Evolutionary conservation across 345 rosid species (phyloP).

Genomic region (Dipteronia sinensis): DNA sequence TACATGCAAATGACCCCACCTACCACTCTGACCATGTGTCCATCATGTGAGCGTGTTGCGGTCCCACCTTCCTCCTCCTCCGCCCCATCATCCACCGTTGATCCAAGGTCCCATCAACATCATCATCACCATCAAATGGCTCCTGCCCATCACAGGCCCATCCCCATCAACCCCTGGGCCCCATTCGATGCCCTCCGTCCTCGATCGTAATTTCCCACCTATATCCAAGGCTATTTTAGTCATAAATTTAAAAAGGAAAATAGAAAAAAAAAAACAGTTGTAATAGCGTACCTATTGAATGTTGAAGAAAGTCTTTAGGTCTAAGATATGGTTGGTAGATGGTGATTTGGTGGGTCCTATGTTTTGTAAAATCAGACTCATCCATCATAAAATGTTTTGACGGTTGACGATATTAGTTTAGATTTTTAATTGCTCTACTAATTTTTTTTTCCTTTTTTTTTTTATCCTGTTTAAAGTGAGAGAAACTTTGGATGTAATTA

Average conservation of each 20-base stretch:
- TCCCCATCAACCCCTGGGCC: conserved; percentile 61
- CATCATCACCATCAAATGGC: conserved; percentile 21
- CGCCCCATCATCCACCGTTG: conserved; percentile 28
- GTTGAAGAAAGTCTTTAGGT: conserved; percentile 26
- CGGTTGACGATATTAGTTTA: conserved; percentile 29
- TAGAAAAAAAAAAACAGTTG: neutral
- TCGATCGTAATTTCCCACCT: conserved; percentile 34
- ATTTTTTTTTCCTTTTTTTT: neutral
- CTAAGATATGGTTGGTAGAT: conserved; percentile 45
- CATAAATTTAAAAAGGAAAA: conserved; percentile 1
- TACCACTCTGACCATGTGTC: conserved; percentile 97
- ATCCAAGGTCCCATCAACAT: conserved; percentile 28
- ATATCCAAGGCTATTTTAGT: conserved; percentile 27
- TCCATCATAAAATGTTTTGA: conserved; percentile 5
- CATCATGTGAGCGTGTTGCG: conserved; percentile 90
- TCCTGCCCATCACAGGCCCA: conserved; percentile 34
- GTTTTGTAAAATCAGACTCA: conserved; percentile 52
- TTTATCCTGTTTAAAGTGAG: neutral
- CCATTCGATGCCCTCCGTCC: conserved; percentile 56
- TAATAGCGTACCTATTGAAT: conserved; percentile 7
- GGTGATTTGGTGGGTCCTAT: conserved; percentile 54
- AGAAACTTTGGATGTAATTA: conserved; percentile 1
- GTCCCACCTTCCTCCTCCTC: conserved; percentile 53
- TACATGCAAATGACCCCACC: conserved; percentile 99
- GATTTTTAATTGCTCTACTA: conserved; percentile 2